Conservation (phyloP, 2,329 filamentous ascomycete species). For the Diaporthe eres region DNA sequence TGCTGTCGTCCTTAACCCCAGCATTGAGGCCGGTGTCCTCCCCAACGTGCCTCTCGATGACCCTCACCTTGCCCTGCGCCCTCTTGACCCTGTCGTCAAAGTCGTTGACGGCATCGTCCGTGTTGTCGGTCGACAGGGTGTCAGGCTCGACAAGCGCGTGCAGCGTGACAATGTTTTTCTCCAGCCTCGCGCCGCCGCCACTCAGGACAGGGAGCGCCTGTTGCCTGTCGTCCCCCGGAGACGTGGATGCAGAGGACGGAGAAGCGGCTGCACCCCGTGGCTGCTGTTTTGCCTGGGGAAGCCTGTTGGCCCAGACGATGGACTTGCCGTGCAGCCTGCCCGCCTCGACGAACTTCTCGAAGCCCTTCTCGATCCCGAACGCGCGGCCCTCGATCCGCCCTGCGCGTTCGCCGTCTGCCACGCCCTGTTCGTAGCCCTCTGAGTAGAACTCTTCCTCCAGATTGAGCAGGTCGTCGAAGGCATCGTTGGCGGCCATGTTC, state of each 20-base stretch:
- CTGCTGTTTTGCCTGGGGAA: constrained; percentile 55
- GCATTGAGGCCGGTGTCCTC: constrained; percentile 48
- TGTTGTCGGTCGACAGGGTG: constrained; percentile 84
- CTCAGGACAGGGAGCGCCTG: constrained; percentile 57
- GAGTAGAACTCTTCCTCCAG: constrained; percentile 81
- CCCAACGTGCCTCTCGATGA: constrained; percentile 80
- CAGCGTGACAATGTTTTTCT: constrained; percentile 82
- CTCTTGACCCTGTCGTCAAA: constrained; percentile 91
- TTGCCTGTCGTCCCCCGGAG: neutral
- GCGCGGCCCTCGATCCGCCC: constrained; percentile 90
- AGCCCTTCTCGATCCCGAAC: constrained; percentile 92
- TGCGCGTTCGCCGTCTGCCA: constrained; percentile 80
- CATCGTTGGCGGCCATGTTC: constrained; percentile 57
- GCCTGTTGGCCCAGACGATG: constrained; percentile 85
- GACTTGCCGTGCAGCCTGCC: constrained; percentile 84
- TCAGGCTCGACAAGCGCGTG: constrained; percentile 84
- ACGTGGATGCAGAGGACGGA: neutral
- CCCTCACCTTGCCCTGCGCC: constrained; percentile 85
- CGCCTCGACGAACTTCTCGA: constrained; percentile 89
- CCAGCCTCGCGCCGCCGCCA: constrained; percentile 66
- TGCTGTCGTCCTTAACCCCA: neutral
- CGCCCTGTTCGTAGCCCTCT: constrained; percentile 83
- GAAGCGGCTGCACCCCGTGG: neutral
- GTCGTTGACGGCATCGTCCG: constrained; percentile 89
- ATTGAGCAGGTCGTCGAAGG: constrained; percentile 70